phyloP scores from a whole-genome alignment of 306 rosid genomes.

The Inga leiocalycina region DNA sequence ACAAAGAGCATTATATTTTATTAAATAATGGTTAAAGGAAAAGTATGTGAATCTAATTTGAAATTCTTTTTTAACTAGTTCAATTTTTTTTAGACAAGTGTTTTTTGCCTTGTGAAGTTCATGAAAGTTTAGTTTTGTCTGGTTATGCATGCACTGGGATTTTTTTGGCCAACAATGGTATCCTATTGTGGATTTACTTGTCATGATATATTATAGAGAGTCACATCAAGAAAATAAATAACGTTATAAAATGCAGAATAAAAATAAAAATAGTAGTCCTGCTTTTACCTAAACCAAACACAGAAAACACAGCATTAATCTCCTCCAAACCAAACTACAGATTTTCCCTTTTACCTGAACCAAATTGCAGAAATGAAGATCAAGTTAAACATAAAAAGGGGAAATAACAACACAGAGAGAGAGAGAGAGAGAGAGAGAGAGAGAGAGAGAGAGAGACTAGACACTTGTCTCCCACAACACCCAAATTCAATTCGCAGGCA shows the following conservation, averaged over 20 bases:
- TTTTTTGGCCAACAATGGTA: background rate
- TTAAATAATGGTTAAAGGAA: background rate
- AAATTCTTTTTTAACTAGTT: background rate
- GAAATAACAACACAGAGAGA: background rate
- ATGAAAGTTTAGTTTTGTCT: conserved; percentile 40
- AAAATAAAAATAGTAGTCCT: conserved; percentile 23
- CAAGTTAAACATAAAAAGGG: background rate
- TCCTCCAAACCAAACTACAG: background rate
- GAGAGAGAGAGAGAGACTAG: background rate
- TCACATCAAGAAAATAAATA: background rate
- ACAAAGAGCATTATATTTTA: background rate
- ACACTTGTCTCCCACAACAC: background rate
- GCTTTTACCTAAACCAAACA: conserved; percentile 45
- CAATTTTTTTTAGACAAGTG: background rate
- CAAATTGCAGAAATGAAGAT: conserved; percentile 19
- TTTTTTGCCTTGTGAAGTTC: background rate
- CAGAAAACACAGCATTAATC: conserved; percentile 38
- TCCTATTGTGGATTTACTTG: background rate
- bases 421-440: background rate
- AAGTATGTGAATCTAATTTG: conserved; percentile 15
- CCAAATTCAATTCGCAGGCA: conserved; percentile 39
- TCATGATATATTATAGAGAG: background rate
- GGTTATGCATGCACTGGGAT: conserved; percentile 2
- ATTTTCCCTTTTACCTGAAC: background rate
- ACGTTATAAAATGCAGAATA: background rate